phyloP scores from a whole-genome alignment of 352 stramenopile species.

The Phytopythium helicoides region DNA sequence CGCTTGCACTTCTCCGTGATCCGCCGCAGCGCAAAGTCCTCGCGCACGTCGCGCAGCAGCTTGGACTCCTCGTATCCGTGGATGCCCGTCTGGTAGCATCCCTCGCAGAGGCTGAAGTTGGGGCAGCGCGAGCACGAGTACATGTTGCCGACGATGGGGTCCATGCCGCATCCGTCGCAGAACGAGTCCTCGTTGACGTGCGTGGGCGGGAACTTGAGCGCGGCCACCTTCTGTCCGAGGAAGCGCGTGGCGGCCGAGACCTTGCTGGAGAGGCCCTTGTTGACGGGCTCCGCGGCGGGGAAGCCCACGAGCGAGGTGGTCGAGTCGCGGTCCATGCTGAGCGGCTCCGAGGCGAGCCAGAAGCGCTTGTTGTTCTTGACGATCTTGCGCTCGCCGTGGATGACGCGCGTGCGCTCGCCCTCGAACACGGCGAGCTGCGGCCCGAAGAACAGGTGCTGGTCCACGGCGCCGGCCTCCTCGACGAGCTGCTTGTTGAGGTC shows the following conservation, averaged over 20 bases:
- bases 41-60: conserved; percentile 68
- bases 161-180: conserved; percentile 88
- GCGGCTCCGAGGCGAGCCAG: conserved; percentile 84
- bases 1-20: conserved; percentile 75
- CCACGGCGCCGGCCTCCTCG: conserved; percentile 55
- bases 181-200: conserved; percentile 89
- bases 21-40: conserved; percentile 80
- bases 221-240: conserved; percentile 75
- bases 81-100: conserved; percentile 81
- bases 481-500: conserved; percentile 76
- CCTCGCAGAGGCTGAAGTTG: conserved; percentile 83
- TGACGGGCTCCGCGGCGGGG: conserved; percentile 36
- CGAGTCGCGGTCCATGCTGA: conserved; percentile 76
- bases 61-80: conserved; percentile 84
- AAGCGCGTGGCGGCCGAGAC: conserved; percentile 72
- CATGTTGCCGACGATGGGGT: conserved; percentile 86
- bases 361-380: conserved; percentile 80
- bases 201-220: conserved; percentile 68
- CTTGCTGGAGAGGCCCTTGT: conserved; percentile 47
- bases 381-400: conserved; percentile 86
- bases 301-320: conserved; percentile 74
- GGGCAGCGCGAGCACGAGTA: conserved; percentile 86
- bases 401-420: conserved; percentile 74
- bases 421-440: conserved; percentile 72
- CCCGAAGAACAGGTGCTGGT: conserved; percentile 83